phyloP scores from a whole-genome alignment of 768 basidiomycete genomes.

The Rhodotorula paludigena region DNA sequence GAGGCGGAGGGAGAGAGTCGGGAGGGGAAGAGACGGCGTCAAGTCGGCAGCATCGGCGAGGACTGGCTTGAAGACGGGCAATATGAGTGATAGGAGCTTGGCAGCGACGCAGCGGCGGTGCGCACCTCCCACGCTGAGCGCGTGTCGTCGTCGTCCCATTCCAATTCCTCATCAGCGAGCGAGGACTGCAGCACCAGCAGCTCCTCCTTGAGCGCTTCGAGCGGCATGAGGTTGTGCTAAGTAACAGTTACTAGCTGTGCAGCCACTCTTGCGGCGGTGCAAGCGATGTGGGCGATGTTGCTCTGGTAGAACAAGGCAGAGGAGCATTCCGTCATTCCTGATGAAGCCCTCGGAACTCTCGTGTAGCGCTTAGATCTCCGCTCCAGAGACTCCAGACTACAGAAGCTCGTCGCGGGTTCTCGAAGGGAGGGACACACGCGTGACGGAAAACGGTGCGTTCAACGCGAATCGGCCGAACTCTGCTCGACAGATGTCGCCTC shows the following conservation, averaged over 20 bases:
- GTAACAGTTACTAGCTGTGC: too few species aligned
- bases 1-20: conserved; percentile 8
- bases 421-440: too few species aligned
- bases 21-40: neutral
- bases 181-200: conserved; percentile 11
- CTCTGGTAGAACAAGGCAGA: too few species aligned
- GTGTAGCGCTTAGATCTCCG: too few species aligned
- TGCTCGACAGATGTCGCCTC: neutral
- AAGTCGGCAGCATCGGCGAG: neutral
- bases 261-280: too few species aligned
- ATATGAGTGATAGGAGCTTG: too few species aligned
- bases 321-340: too few species aligned
- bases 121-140: conserved; percentile 21
- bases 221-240: neutral
- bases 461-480: too few species aligned
- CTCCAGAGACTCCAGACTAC: neutral
- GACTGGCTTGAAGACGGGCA: neutral
- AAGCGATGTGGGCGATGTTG: too few species aligned
- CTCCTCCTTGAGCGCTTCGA: conserved; percentile 14
- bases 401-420: too few species aligned
- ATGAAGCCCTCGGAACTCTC: too few species aligned
- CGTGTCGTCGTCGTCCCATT: neutral
- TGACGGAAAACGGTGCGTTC: too few species aligned
- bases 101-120: neutral
- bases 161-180: conserved; percentile 10